Conservation (phyloP, 2,329 filamentous ascomycete genomes). For the Arthrobotrys iridis region DNA sequence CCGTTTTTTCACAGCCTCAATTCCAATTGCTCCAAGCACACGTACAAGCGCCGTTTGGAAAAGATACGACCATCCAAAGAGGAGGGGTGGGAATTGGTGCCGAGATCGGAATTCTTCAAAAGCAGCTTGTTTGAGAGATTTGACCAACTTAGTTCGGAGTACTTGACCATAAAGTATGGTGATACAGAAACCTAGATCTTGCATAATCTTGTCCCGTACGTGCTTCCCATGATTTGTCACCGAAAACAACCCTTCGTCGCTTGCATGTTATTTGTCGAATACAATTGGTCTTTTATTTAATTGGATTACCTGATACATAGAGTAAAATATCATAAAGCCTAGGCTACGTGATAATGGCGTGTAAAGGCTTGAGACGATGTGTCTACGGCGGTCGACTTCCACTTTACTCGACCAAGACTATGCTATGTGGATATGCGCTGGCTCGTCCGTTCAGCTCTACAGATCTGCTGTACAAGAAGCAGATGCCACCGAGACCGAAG, state of each 20-base stretch:
- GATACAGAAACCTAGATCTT: background rate
- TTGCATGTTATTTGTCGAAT: background rate
- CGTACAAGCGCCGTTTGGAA: background rate
- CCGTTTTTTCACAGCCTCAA: background rate
- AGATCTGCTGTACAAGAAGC: constrained; percentile 63
- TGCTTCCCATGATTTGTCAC: constrained; percentile 24
- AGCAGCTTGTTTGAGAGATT: background rate
- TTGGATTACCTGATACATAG: background rate
- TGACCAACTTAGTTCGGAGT: background rate
- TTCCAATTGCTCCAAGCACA: background rate
- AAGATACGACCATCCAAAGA: background rate
- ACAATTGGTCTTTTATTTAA: background rate
- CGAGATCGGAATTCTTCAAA: constrained; percentile 4
- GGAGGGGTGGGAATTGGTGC: background rate
- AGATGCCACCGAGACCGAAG: constrained; percentile 78
- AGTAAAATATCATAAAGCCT: background rate
- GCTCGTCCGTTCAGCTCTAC: constrained; percentile 51
- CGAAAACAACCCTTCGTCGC: background rate
- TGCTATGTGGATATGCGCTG: background rate
- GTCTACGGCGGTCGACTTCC: background rate
- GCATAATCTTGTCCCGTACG: constrained; percentile 13
- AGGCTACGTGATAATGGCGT: constrained; percentile 10
- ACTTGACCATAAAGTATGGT: constrained; percentile 6
- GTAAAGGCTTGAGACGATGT: background rate
- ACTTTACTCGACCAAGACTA: background rate